These are phyloP conservation scores for Brettanomyces naardenensis DNA, from an alignment of 805 yeast species.

Conservation along the genomic window DNA sequence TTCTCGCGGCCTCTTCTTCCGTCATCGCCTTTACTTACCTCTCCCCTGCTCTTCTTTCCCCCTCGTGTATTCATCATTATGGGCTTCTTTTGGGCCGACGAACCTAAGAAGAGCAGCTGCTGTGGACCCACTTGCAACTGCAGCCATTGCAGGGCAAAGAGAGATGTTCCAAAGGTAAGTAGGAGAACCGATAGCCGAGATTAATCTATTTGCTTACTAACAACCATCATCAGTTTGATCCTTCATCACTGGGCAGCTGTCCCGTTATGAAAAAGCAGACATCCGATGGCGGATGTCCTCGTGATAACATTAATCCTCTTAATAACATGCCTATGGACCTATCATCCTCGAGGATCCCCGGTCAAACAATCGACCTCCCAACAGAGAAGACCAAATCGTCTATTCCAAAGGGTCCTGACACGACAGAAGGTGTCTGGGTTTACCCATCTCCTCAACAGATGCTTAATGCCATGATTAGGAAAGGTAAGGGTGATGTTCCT, in stretches of 20 bases:
- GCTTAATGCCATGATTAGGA: slow-evolving; percentile 95
- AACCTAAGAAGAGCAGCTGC: neutral
- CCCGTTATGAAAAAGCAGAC: slow-evolving; percentile 19
- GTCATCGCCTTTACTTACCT: no score
- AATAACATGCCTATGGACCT: slow-evolving; percentile 82
- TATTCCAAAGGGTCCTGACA: slow-evolving; percentile 74
- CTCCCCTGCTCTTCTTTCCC: no score
- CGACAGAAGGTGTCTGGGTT: slow-evolving; percentile 82
- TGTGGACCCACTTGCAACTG: neutral
- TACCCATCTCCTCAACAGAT: slow-evolving; percentile 99
- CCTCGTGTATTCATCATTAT: neutral
- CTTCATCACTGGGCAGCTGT: slow-evolving; percentile 10
- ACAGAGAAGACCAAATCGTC: slow-evolving; percentile 77
- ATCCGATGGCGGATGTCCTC: neutral
- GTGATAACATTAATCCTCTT: slow-evolving; percentile 56
- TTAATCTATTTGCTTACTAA: neutral
- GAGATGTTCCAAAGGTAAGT: neutral
- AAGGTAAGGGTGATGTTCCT: slow-evolving; percentile 86
- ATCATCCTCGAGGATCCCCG: slow-evolving; percentile 63
- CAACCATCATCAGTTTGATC: neutral
- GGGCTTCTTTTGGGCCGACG: slow-evolving; percentile 88
- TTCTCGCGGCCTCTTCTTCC: no score
- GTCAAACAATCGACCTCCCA: slow-evolving; percentile 72
- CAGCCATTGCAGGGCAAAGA: neutral
- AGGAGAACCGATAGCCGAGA: neutral